Percentiles rank a stretch among this genome's conserved stretches.
Conservation (phyloP, 2,329 filamentous ascomycete species). For the Bimuria novae-zelandiae region DNA sequence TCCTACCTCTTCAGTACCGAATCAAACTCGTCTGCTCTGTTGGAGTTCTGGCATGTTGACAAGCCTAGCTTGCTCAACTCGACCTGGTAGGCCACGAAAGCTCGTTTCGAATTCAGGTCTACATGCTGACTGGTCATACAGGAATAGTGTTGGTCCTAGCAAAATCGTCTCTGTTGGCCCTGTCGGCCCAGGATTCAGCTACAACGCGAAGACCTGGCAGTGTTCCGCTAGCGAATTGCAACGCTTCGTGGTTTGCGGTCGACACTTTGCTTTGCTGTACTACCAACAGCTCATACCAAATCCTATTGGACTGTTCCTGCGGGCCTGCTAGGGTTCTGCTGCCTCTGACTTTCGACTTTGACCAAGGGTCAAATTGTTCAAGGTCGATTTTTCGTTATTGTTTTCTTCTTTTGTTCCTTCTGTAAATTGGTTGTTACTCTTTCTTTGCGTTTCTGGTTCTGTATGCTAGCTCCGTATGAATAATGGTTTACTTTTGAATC, state of each 20-base stretch:
- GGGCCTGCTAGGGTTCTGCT: slow-evolving; percentile 2
- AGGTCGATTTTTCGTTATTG: not conserved
- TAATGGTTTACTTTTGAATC: not conserved
- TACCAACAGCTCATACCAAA: slow-evolving; percentile 66
- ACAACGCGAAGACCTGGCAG: slow-evolving; percentile 57
- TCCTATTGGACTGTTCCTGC: slow-evolving; percentile 41
- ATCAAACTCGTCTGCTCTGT: slow-evolving; percentile 50
- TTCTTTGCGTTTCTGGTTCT: not conserved
- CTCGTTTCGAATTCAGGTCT: not conserved
- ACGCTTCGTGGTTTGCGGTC: slow-evolving; percentile 56
- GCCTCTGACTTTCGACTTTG: not conserved
- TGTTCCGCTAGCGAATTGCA: slow-evolving; percentile 59
- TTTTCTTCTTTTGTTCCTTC: not conserved
- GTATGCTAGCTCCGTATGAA: not conserved
- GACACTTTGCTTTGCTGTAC: slow-evolving; percentile 59
- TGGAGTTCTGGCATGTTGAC: slow-evolving; percentile 54
- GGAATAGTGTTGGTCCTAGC: slow-evolving; percentile 53
- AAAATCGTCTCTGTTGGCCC: slow-evolving; percentile 50
- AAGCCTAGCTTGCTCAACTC: slow-evolving; percentile 53
- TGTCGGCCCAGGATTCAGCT: slow-evolving; percentile 59
- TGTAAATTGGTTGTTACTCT: not conserved
- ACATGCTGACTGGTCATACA: not conserved
- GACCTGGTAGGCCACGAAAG: slow-evolving; percentile 43
- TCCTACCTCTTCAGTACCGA: slow-evolving; percentile 58
- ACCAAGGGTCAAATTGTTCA: not conserved